Evolutionary conservation across 257 asterid species (phyloP).

Genomic region (Sherardia arvensis): DNA sequence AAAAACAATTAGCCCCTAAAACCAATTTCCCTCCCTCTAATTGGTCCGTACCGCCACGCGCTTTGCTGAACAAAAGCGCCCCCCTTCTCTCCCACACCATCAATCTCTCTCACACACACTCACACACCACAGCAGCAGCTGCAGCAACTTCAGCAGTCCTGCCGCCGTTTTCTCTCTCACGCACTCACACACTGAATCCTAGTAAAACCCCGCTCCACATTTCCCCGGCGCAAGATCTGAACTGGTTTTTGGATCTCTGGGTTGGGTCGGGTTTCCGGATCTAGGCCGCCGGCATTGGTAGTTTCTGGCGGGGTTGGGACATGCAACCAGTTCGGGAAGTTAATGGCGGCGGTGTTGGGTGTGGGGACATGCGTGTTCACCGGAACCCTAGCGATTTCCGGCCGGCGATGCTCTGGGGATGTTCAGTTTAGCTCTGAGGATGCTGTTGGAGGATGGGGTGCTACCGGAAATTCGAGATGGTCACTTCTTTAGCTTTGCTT

Average conservation of each 20-base stretch:
- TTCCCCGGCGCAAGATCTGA: slow-evolving; percentile 8
- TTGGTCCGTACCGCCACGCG: slow-evolving; percentile 22
- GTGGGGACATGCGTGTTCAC: slow-evolving; percentile 19
- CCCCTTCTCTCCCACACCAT: not conserved
- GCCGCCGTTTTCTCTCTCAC: not conserved
- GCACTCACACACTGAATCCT: slow-evolving; percentile 9
- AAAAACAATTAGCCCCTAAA: not conserved
- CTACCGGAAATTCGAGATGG: slow-evolving; percentile 55
- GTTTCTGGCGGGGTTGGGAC: slow-evolving; percentile 15
- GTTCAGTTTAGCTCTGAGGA: slow-evolving; percentile 31
- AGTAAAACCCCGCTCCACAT: slow-evolving; percentile 1
- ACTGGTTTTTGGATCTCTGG: slow-evolving; percentile 13
- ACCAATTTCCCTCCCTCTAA: not conserved
- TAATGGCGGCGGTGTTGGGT: slow-evolving; percentile 29
- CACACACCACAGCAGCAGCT: slow-evolving; percentile 1
- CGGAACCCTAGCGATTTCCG: slow-evolving; percentile 32
- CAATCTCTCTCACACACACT: slow-evolving; percentile 4
- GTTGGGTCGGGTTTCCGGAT: slow-evolving; percentile 3
- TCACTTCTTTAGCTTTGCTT: slow-evolving; percentile 29
- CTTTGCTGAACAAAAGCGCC: slow-evolving; percentile 9
- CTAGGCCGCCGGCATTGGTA: slow-evolving; percentile 38
- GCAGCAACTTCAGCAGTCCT: not conserved
- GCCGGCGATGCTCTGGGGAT: slow-evolving; percentile 19
- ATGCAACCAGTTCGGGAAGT: slow-evolving; percentile 40
- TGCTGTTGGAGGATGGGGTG: slow-evolving; percentile 39